Evolutionary conservation across 768 basidiomycete genomes (phyloP), one percentile per base, ranked within the genome.

Genomic region (Auricularia heimuer): DNA sequence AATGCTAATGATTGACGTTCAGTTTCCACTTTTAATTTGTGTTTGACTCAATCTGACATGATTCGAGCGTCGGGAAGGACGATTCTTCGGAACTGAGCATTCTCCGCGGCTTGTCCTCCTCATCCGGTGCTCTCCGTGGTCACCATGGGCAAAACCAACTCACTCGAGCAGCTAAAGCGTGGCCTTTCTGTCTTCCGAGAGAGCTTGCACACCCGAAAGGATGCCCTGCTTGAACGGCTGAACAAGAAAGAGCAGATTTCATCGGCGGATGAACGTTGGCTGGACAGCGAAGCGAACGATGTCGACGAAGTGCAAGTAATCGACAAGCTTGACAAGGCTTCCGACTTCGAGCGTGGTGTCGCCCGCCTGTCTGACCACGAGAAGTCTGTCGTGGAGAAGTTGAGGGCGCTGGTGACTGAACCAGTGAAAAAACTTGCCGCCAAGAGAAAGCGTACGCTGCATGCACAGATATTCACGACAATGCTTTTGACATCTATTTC

Each of bases 191-290:
- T 7, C 10, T 29, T 54, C 29, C 8, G 29, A 18, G 72, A 70
- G 11, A 71, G 71, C 16, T 67, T 77, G 47, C 69, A 74, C 66
- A 66, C 71, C 29, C 51, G 63, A 42, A 61, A 65, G 39, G 65
- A 58, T n/a, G 61, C 65, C 34, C 39, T 65, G 24, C 62, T 68
- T 35, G 65, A 66, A 34, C 64, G 68, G 18, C 63, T 69, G 36
- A 63, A 68, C 11, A 60, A 61, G 29, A 60, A 58, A 54, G 58
- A 61, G 36, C 8, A 8, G 6, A 29, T 54, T 54, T 54, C 51
- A 11, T n/a, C 18, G 18, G 51, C 8, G 1, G 51, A 54, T 18
- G n/a, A n/a, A n/a, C 10, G 18, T 7, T 54, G 8, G 10, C 8
- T 54, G 10, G 51, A 54, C 51, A 8, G 18, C 29, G 7, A 7